These are phyloP conservation scores for Zygotorulaspora chibaensis DNA, from an alignment of 805 yeast genomes.

Conservation along the genomic window DNA sequence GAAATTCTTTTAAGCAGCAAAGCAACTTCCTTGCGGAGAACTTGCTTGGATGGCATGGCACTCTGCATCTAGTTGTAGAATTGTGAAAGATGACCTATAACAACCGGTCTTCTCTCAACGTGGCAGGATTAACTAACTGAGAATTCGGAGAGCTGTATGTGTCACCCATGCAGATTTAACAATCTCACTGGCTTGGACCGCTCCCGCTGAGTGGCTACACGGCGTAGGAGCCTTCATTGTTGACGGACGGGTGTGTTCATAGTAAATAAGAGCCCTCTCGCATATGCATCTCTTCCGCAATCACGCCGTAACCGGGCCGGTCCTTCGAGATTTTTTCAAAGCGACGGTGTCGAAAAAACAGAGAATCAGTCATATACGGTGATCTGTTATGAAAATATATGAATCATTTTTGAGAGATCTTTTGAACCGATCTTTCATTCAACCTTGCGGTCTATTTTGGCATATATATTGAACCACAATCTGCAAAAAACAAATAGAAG, in stretches of 20 bases:
- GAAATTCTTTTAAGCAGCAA: conserved; percentile 16
- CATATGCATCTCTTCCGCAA: not conserved
- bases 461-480: not conserved
- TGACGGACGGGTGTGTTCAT: too few species aligned
- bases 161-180: too few species aligned
- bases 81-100: too few species aligned
- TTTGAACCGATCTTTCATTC: not conserved
- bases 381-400: not conserved
- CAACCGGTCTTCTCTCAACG: too few species aligned
- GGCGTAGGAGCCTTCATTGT: too few species aligned
- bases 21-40: conserved; percentile 23
- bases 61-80: not conserved
- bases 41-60: conserved; percentile 16
- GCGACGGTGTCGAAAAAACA: not conserved
- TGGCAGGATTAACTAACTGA: too few species aligned
- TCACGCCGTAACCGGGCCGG: not conserved
- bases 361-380: not conserved
- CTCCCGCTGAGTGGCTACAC: too few species aligned
- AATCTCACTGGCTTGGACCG: too few species aligned
- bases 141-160: too few species aligned
- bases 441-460: not conserved
- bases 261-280: not conserved
- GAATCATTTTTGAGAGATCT: not conserved
- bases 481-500: not conserved
- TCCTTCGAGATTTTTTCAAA: not conserved